Evolutionary conservation across 495 filamentous ascomycete species (phyloP), one percentile per base, ranked within the genome.

Genomic region (Penicillium pulvis): DNA sequence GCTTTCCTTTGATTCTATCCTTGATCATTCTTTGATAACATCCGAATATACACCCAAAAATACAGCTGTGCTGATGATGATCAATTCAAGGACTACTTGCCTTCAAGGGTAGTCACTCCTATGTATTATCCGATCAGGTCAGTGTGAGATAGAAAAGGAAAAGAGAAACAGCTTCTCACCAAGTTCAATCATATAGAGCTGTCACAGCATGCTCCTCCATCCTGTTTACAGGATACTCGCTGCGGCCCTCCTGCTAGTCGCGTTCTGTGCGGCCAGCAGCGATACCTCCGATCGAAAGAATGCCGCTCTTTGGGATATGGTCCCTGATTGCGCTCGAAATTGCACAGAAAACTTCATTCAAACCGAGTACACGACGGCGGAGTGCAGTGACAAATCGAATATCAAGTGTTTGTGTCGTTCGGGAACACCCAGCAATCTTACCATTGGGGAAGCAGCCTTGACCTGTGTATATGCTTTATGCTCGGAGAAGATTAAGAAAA

Each of bases 371-470:
- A 59, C 55, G 2, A 62, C 76, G 78, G 44, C 62, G 62, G 14
- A 71, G 71, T 55, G 66, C 64, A 57, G 86, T 83, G 67, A 75
- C 51, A 71, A 71, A 19, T 76, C 78, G 35, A 75, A 83, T 42
- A 66, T 89, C 58, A 71, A 74, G 59, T 91, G 88, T 63, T 74
- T 91, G 9, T 92, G 89, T 65, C 71, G 74, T 36, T 78, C 79
- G 41, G 75, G 76, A 46, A 87, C 83, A n/a, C 67, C 63, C 11
- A 81, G 79, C 55, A 87, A 86, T 31, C 86, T 86, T 56, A 90
- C 89, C 0, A 54, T 93, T 48, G 88, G 88, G 11, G 89, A 91
- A 69, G 87, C 79, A 7, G 85, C 82, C 9, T 66, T 89, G 55
- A 80, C 82, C 57, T 92, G 89, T 66, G 78, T 86, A 12, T 68